Evolutionary conservation across 768 basidiomycete species (phyloP).

Genomic region (Tremella yokohamensis): DNA sequence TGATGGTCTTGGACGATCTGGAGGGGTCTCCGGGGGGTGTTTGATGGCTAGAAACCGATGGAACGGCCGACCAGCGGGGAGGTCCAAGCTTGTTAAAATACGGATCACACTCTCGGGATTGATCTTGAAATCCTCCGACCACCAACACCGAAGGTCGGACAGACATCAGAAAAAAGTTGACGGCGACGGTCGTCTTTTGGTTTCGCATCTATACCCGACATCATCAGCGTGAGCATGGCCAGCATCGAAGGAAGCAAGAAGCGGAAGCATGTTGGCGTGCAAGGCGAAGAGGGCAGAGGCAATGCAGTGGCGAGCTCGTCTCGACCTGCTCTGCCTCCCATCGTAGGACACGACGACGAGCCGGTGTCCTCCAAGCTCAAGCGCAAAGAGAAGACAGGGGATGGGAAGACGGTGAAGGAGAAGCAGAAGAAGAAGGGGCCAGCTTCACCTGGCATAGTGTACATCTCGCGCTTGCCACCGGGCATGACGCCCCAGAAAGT

Average conservation of each 20-base stretch:
- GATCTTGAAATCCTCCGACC: not conserved
- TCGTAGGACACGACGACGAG: constrained; percentile 1
- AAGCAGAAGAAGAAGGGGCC: constrained; percentile 30
- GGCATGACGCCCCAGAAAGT: constrained; percentile 97
- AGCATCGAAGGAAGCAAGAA: not conserved
- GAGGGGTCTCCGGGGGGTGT: too few relatives aligned
- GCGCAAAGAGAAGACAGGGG: not conserved
- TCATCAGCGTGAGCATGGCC: not conserved
- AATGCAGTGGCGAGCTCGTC: not conserved
- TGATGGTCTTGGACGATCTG: too few relatives aligned
- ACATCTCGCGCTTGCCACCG: constrained; percentile 93
- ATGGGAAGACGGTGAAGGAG: not conserved
- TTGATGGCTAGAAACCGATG: too few relatives aligned
- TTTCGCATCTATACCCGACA: not conserved
- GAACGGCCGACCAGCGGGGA: too few relatives aligned
- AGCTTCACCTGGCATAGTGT: constrained; percentile 68
- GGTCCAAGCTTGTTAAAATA: too few relatives aligned
- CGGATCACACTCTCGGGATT: too few relatives aligned
- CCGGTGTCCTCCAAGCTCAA: not conserved
- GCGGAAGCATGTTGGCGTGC: not conserved
- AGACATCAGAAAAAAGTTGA: too few relatives aligned
- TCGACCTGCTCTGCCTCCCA: not conserved
- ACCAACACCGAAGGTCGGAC: not conserved
- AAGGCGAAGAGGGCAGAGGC: not conserved
- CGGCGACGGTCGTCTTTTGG: too few relatives aligned